Evolutionary conservation across 768 basidiomycete species (phyloP).

Genomic region (Leccinum truebloodii): DNA sequence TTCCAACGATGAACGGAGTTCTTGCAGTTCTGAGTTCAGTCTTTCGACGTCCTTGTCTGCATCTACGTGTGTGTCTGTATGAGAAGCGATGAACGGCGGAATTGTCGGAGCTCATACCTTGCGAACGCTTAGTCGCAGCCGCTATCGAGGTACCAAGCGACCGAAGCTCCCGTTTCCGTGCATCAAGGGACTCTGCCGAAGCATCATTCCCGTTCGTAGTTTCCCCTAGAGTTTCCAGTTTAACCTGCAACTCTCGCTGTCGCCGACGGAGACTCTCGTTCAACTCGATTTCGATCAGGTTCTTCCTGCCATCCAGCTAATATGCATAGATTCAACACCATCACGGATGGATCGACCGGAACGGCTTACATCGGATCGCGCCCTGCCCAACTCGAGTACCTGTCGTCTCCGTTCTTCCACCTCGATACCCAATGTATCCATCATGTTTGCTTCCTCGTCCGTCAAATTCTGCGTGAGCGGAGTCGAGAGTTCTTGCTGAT

Average conservation of each 20-base stretch:
- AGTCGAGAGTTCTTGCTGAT: slow-evolving; percentile 66
- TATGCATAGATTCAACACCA: neutral
- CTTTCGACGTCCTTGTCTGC: slow-evolving; percentile 75
- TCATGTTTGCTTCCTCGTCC: slow-evolving; percentile 63
- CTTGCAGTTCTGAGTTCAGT: slow-evolving; percentile 61
- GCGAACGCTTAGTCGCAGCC: slow-evolving; percentile 58
- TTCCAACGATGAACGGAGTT: slow-evolving; percentile 66
- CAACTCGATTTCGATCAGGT: slow-evolving; percentile 87
- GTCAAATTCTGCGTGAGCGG: slow-evolving; percentile 78
- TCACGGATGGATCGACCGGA: neutral
- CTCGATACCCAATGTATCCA: slow-evolving; percentile 71
- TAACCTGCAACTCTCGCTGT: slow-evolving; percentile 72
- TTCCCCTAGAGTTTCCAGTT: slow-evolving; percentile 76
- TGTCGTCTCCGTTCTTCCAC: slow-evolving; percentile 73
- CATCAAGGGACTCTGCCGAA: slow-evolving; percentile 67
- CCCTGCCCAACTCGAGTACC: slow-evolving; percentile 65
- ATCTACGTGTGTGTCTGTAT: slow-evolving; percentile 38
- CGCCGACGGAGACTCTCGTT: slow-evolving; percentile 84
- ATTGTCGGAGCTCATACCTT: slow-evolving; percentile 41
- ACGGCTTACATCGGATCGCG: slow-evolving; percentile 65
- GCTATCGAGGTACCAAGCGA: slow-evolving; percentile 67
- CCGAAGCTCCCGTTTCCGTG: slow-evolving; percentile 67
- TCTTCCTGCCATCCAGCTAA: slow-evolving; percentile 68
- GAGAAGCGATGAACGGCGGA: neutral
- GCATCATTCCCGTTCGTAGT: slow-evolving; percentile 53